phyloP scores from a whole-genome alignment of 257 asterid genomes.

The Solanum bulbocastanum region DNA sequence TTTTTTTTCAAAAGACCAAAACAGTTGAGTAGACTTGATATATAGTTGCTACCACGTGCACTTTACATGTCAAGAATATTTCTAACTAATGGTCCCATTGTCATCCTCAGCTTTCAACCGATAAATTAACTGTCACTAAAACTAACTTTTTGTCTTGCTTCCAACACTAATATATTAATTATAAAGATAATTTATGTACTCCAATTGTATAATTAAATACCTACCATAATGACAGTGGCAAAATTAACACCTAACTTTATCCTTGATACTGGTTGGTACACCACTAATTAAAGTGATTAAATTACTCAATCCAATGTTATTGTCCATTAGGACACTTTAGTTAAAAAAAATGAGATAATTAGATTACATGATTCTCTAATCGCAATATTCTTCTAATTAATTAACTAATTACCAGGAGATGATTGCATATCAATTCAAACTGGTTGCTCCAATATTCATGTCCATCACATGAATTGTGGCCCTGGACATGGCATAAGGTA shows the following conservation, averaged over 20 bases:
- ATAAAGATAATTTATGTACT: neutral
- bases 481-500: slow-evolving; percentile 96
- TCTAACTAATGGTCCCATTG: neutral
- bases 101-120: neutral
- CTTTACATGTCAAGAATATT: neutral
- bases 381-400: neutral
- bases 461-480: slow-evolving; percentile 70
- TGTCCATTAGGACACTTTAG: neutral
- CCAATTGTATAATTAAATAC: neutral
- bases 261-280: neutral
- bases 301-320: neutral
- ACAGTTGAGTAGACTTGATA: neutral
- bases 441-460: slow-evolving; percentile 59
- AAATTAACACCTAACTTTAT: neutral
- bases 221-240: neutral
- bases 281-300: neutral
- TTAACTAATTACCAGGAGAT: slow-evolving; percentile 38
- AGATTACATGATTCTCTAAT: neutral
- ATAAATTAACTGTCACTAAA: slow-evolving; percentile 2
- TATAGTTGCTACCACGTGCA: slow-evolving; percentile 4
- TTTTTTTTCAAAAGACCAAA: neutral
- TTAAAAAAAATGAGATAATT: neutral
- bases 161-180: neutral
- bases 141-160: neutral
- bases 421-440: slow-evolving; percentile 88